Evolutionary conservation across 1,284 basidiomycete species (phyloP).

Genomic region (Erythrobasidium hasegawianum): DNA sequence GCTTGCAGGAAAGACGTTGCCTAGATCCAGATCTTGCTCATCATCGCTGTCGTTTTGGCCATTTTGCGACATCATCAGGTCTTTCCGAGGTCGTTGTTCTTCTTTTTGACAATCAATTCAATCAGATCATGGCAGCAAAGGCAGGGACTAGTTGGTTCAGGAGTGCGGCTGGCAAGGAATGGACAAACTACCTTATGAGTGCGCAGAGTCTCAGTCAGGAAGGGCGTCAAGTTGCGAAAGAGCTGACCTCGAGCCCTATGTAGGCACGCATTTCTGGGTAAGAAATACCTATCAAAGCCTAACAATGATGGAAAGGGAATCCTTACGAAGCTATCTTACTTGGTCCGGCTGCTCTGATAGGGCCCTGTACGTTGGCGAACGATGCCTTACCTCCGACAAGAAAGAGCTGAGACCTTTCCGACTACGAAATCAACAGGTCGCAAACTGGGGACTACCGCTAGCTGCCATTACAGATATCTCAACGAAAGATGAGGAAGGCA

Average conservation of each 20-base stretch:
- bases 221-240: neutral
- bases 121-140: conserved; percentile 28
- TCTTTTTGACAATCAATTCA: neutral
- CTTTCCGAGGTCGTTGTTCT: neutral
- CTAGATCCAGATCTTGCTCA: conserved; percentile 48
- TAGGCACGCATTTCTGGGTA: conserved; percentile 35
- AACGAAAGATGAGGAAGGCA: conserved; percentile 85
- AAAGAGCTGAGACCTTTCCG: neutral
- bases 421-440: conserved; percentile 63
- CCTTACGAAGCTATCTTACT: no score
- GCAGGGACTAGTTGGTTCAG: conserved; percentile 26
- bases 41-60: conserved; percentile 40
- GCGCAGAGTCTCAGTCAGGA: neutral
- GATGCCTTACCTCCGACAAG: neutral
- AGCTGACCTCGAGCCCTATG: neutral
- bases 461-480: conserved; percentile 81
- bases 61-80: neutral
- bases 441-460: conserved; percentile 93
- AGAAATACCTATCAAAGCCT: neutral
- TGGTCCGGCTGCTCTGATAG: neutral
- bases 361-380: neutral
- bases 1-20: conserved; percentile 50
- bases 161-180: conserved; percentile 25
- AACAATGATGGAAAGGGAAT: no score
- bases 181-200: conserved; percentile 33